Base-by-base conservation (phyloP, 2,329 filamentous ascomycete genomes). In the Exophiala lecanii-corni region DNA sequence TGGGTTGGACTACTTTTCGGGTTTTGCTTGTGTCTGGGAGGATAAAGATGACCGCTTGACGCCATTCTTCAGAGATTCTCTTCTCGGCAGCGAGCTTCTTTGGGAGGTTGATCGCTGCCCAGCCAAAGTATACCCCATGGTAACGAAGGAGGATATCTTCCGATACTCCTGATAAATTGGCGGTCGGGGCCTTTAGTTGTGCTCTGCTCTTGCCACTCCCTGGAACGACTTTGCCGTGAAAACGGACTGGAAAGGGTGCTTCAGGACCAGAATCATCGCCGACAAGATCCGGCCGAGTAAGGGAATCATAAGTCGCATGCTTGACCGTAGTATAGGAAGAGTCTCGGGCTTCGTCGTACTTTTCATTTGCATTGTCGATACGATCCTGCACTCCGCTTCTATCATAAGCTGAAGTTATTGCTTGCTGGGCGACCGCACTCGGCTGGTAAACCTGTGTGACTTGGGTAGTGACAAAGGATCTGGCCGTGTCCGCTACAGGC, bases 51-150 rank as follows among this genome's bases (percentile, higher is more conserved):
- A 85, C 64, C 2, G 72, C 70, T 53, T 80, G 74, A 47, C 74
- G 68, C 82, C 82, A 86, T 21, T 70, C 38, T 12, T 43, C 65
- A 3, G 59, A 46, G 0, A 67, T 60, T 2, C 67, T 38, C 3
- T 59, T 58, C 2, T 67, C 63, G 10, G 28, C 18, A 4, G 48
- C 49, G 12, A 41, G 32, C 16, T 63, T 59, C 0, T 59, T 58
- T 0, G 66, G 62, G 1, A 70, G 49, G 16, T 18, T 38, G 2
- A 78, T 54, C 1, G 71, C 62, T 0, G 73, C 75, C 81, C 82
- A 86, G 2, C 78, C 81, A 28, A 82, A 78, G 55, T 81, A 86
- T 5, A 81, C 71, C 0, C 82, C 82, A 9, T 67, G 63, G 37
- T 85, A 67, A 2, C 74, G 71, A 49, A 75, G 62, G 16, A 70